These are phyloP conservation scores for Alternaria consortialis DNA, from an alignment of 2,329 filamentous ascomycete genomes.

Conservation along the genomic window DNA sequence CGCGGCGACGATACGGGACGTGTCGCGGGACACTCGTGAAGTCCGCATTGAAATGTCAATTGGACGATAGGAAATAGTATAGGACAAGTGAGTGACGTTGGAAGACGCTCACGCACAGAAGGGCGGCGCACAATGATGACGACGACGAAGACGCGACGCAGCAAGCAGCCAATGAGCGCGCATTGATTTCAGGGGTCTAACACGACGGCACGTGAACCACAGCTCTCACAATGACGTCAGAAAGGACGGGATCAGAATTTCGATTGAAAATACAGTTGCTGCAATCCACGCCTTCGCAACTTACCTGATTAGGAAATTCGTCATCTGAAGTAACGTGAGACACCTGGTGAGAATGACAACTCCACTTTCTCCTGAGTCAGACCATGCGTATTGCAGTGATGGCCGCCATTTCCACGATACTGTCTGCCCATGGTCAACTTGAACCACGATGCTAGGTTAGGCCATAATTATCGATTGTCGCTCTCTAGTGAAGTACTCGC, in stretches of 20 bases:
- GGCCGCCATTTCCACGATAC: neutral
- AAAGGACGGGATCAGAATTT: neutral
- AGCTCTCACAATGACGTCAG: neutral
- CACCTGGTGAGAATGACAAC: neutral
- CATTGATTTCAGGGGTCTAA: neutral
- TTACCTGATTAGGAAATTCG: neutral
- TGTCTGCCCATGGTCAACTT: neutral
- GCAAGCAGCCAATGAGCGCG: neutral
- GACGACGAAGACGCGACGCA: neutral
- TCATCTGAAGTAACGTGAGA: neutral
- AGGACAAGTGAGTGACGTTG: neutral
- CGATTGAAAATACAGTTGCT: neutral
- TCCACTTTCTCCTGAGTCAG: neutral
- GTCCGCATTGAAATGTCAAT: slow-evolving; percentile 41
- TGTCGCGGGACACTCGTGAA: slow-evolving; percentile 51
- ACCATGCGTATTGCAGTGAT: neutral
- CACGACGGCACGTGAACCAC: neutral
- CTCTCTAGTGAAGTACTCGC: neutral
- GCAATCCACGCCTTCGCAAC: neutral
- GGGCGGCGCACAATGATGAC: neutral
- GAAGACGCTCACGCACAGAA: neutral
- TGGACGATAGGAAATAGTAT: neutral
- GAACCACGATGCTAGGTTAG: neutral
- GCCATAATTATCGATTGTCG: neutral
- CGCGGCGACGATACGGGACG: slow-evolving; percentile 43